Evolutionary conservation across 345 rosid genomes (phyloP).

Genomic region (Salix viminalis): DNA sequence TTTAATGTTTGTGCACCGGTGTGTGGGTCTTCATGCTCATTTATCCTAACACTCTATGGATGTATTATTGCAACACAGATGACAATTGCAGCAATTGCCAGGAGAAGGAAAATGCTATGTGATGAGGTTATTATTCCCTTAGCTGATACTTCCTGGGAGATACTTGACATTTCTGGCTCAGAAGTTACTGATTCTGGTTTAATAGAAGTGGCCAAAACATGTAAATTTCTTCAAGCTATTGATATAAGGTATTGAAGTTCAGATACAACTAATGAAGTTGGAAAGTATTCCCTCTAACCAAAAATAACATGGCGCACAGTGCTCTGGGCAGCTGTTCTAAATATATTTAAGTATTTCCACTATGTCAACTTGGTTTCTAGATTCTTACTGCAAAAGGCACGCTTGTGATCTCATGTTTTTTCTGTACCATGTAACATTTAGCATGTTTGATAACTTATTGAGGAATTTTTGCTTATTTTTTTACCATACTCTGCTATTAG

Average conservation of each 20-base stretch:
- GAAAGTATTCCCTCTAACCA: background rate
- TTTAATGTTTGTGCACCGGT: background rate
- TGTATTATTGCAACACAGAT: slow-evolving; percentile 30
- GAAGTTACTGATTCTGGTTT: slow-evolving; percentile 66
- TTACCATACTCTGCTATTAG: too few relatives aligned
- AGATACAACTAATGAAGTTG: background rate
- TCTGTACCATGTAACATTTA: too few relatives aligned
- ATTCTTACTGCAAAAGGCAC: too few relatives aligned
- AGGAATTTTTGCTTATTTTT: too few relatives aligned
- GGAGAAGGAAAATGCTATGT: slow-evolving; percentile 65
- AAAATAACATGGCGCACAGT: too few relatives aligned
- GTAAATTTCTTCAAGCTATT: slow-evolving; percentile 67
- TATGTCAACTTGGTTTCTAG: too few relatives aligned
- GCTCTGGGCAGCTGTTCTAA: too few relatives aligned
- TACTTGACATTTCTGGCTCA: slow-evolving; percentile 77
- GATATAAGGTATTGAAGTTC: slow-evolving; percentile 65
- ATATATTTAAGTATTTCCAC: too few relatives aligned
- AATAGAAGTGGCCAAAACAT: slow-evolving; percentile 46
- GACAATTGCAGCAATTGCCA: slow-evolving; percentile 69
- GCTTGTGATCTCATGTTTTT: too few relatives aligned
- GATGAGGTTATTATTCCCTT: slow-evolving; percentile 55
- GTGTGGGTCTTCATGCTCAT: background rate
- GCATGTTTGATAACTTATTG: too few relatives aligned
- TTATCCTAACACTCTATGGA: too few relatives aligned
- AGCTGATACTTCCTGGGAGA: slow-evolving; percentile 81